These are phyloP conservation scores for Amauroascus niger DNA, from an alignment of 2,329 filamentous ascomycete genomes.

Conservation along the genomic window DNA sequence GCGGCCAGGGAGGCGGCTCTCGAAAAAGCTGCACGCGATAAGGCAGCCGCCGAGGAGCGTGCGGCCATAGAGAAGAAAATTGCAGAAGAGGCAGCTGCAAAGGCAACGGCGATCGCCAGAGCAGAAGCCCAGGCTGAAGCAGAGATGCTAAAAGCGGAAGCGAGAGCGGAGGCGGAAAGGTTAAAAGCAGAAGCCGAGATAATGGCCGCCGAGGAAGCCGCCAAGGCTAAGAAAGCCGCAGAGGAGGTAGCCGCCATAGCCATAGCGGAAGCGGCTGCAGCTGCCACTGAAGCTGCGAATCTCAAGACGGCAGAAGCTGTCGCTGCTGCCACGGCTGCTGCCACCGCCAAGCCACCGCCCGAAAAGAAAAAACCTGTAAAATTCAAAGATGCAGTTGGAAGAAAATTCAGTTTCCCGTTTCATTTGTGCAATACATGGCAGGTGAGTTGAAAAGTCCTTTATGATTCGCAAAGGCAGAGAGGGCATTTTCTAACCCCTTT, in stretches of 20 bases:
- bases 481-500: background rate
- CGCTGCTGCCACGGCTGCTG: slow-evolving; percentile 25
- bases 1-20: slow-evolving; percentile 36
- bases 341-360: slow-evolving; percentile 37
- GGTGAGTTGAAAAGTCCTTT: slow-evolving; percentile 46
- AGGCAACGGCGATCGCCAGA: slow-evolving; percentile 24
- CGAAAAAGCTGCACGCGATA: slow-evolving; percentile 44
- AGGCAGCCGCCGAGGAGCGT: slow-evolving; percentile 27
- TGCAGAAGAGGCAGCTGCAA: slow-evolving; percentile 34
- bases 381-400: slow-evolving; percentile 83
- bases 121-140: slow-evolving; percentile 42
- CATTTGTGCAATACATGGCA: slow-evolving; percentile 74
- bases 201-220: slow-evolving; percentile 32
- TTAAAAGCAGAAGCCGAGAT: slow-evolving; percentile 36
- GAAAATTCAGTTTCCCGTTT: slow-evolving; percentile 89
- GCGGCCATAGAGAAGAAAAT: slow-evolving; percentile 35
- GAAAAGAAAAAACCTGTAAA: slow-evolving; percentile 63
- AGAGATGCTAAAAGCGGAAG: slow-evolving; percentile 40
- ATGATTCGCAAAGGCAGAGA: background rate
- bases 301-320: slow-evolving; percentile 26
- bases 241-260: slow-evolving; percentile 30
- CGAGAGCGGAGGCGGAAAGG: slow-evolving; percentile 41
- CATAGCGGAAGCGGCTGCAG: slow-evolving; percentile 24
- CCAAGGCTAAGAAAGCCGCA: slow-evolving; percentile 31
- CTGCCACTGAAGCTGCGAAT: slow-evolving; percentile 28